Conservation (phyloP, 805 yeast species). For the Yamadazyma nakazawae region DNA sequence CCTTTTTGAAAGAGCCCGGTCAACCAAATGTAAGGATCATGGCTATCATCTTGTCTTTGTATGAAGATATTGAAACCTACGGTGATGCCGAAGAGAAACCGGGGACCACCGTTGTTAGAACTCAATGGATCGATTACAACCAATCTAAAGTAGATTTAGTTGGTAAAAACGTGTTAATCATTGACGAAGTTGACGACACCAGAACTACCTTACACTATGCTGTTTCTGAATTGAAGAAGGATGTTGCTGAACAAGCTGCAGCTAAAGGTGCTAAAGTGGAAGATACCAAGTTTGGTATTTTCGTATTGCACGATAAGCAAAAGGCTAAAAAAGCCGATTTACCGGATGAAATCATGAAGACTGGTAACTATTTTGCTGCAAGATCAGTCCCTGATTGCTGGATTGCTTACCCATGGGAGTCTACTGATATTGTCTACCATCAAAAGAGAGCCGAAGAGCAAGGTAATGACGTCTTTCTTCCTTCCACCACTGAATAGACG, state of each 20-base stretch:
- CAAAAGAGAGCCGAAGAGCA: constrained; percentile 69
- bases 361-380: constrained; percentile 67
- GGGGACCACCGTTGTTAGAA: constrained; percentile 68
- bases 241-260: constrained; percentile 58
- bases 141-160: constrained; percentile 59
- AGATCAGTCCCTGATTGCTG: constrained; percentile 73
- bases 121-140: constrained; percentile 80
- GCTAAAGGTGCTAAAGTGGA: constrained; percentile 47
- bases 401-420: constrained; percentile 90
- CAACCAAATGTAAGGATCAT: constrained; percentile 87
- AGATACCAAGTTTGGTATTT: constrained; percentile 64
- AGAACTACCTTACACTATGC: constrained; percentile 83
- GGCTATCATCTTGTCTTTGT: constrained; percentile 89
- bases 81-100: constrained; percentile 51
- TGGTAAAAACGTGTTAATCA: constrained; percentile 68
- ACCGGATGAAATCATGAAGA: constrained; percentile 59
- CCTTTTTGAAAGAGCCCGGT: constrained; percentile 86
- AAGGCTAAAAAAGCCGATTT: constrained; percentile 71
- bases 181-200: constrained; percentile 85
- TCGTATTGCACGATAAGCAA: constrained; percentile 73
- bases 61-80: constrained; percentile 72
- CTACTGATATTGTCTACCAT: constrained; percentile 69
- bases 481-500: constrained; percentile 20
- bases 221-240: constrained; percentile 67
- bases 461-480: constrained; percentile 60